phyloP scores from a whole-genome alignment of 768 basidiomycete species.

The Pleurotus giganteus region DNA sequence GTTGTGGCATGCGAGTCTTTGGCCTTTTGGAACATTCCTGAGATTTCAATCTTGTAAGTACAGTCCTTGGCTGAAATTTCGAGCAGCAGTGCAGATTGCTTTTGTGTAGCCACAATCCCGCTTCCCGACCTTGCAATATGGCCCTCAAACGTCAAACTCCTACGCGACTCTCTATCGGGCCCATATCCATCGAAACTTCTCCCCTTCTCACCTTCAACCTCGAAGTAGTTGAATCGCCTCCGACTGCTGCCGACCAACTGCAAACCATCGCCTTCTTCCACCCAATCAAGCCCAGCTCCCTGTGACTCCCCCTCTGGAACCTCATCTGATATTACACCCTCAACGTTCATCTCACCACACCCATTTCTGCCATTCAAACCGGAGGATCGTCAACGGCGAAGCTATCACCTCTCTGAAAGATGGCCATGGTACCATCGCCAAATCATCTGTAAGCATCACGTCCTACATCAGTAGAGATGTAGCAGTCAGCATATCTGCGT shows the following conservation, averaged over 20 bases:
- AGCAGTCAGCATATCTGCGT: too few species aligned
- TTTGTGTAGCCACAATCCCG: conserved; percentile 54
- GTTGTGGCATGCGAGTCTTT: conserved; percentile 4
- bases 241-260: conserved; percentile 69
- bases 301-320: too few species aligned
- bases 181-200: conserved; percentile 52
- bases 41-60: conserved; percentile 15
- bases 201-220: conserved; percentile 67
- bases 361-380: conserved; percentile 43
- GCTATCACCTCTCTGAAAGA: too few species aligned
- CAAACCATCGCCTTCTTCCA: conserved; percentile 65
- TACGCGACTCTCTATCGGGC: conserved; percentile 54
- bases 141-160: conserved; percentile 59
- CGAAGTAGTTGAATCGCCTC: conserved; percentile 69
- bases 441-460: too few species aligned
- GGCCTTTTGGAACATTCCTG: not conserved
- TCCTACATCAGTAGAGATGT: too few species aligned
- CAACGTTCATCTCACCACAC: conserved; percentile 61
- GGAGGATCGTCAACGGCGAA: too few species aligned
- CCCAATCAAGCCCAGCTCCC: conserved; percentile 29
- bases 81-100: not conserved
- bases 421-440: too few species aligned
- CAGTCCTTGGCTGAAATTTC: not conserved
- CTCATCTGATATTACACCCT: too few species aligned
- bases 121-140: conserved; percentile 61